A percentile compares a stretch with the other conserved stretches of the same genome.
phyloP scores from a whole-genome alignment of 2,329 filamentous ascomycete genomes.

The Aspergillus sp. region DNA sequence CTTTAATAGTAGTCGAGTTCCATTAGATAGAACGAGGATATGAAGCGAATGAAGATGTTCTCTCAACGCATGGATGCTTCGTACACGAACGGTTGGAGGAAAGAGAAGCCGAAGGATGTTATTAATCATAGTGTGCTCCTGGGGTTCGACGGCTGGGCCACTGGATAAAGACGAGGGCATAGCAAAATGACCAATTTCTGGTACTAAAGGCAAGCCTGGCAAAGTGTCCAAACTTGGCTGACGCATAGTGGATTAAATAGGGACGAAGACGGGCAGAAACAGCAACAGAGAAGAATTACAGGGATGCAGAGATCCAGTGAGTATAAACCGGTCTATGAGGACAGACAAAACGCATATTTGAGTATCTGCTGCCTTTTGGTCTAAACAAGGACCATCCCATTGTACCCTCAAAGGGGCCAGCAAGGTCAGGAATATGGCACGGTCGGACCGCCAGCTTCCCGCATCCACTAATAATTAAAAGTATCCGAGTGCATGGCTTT shows the following conservation, averaged over 20 bases:
- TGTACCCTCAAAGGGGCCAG: too few relatives aligned
- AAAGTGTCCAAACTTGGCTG: not conserved
- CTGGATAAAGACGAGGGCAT: not conserved
- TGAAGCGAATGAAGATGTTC: slow-evolving; percentile 33
- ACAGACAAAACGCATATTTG: too few relatives aligned
- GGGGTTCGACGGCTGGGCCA: slow-evolving; percentile 1
- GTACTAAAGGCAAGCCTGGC: not conserved
- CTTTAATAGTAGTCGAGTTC: slow-evolving; percentile 33
- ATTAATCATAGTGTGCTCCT: slow-evolving; percentile 20
- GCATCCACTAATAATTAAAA: too few relatives aligned
- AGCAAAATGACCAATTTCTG: not conserved
- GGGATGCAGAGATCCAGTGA: too few relatives aligned
- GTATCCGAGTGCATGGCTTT: too few relatives aligned
- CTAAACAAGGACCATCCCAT: too few relatives aligned
- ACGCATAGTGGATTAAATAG: not conserved
- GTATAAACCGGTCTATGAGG: too few relatives aligned
- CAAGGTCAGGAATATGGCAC: too few relatives aligned
- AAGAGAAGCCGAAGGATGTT: slow-evolving; percentile 27
- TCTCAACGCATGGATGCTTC: slow-evolving; percentile 17
- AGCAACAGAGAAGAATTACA: not conserved
- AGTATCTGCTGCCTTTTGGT: too few relatives aligned
- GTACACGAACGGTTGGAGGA: slow-evolving; percentile 24
- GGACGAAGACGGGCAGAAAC: not conserved
- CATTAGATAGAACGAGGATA: slow-evolving; percentile 34
- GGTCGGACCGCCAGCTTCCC: too few relatives aligned